Conservation (phyloP, 768 basidiomycete species). For the Cubamyces sp. region DNA sequence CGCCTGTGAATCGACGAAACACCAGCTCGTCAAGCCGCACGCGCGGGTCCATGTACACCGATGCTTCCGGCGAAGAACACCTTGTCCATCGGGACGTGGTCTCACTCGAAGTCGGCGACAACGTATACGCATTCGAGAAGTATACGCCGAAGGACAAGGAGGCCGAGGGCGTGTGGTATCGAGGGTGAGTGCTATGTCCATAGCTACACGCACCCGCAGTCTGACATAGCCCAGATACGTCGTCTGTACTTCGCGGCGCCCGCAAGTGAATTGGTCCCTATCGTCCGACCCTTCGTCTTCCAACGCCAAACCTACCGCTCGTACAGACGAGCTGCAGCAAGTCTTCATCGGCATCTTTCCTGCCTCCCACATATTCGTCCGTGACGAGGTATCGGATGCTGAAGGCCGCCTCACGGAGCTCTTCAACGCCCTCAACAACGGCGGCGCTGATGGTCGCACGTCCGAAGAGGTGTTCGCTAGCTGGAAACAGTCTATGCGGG, state of each 20-base stretch:
- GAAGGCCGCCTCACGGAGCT: constrained; percentile 83
- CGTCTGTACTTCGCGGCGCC: constrained; percentile 78
- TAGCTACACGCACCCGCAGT: not conserved
- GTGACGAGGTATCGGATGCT: constrained; percentile 86
- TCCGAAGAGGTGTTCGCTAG: constrained; percentile 36
- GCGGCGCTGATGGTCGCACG: constrained; percentile 50
- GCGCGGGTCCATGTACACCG: constrained; percentile 64
- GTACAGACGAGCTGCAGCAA: constrained; percentile 78
- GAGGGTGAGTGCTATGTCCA: constrained; percentile 69
- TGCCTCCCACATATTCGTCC: constrained; percentile 82
- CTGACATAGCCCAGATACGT: constrained; percentile 63
- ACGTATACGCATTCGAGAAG: constrained; percentile 96
- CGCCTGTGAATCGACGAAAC: constrained; percentile 69
- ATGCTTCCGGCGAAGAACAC: constrained; percentile 62
- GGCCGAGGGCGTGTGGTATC: constrained; percentile 85
- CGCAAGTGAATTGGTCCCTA: constrained; percentile 67
- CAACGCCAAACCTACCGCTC: constrained; percentile 51
- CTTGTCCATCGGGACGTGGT: constrained; percentile 75
- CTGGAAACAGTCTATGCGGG: constrained; percentile 28
- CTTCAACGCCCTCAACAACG: constrained; percentile 56
- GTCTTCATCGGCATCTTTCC: constrained; percentile 96
- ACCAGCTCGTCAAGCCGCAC: constrained; percentile 64
- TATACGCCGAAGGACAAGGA: constrained; percentile 77
- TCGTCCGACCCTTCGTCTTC: constrained; percentile 58
- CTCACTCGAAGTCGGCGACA: constrained; percentile 91